These are phyloP conservation scores for Syzygium aromaticum DNA, from an alignment of 345 rosid genomes.

Conservation along the genomic window DNA sequence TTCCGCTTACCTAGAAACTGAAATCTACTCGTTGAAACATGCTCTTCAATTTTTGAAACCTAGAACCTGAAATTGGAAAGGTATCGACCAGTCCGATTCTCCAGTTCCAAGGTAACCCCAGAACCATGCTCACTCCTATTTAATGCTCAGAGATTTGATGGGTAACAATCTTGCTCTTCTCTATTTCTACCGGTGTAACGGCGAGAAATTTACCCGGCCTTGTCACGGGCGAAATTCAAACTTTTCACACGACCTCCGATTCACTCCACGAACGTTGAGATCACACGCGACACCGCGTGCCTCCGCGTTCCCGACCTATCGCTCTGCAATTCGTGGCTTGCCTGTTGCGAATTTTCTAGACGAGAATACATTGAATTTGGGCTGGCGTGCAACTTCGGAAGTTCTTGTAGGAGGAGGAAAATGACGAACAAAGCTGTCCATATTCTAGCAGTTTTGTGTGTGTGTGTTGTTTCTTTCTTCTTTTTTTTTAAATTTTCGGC, in stretches of 20 bases:
- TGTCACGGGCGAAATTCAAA: neutral
- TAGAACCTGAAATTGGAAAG: too few species aligned
- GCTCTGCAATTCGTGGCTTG: neutral
- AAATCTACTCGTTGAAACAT: too few species aligned
- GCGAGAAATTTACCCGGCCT: too few species aligned
- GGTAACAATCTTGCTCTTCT: too few species aligned
- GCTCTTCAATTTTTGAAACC: too few species aligned
- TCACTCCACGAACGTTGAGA: rapidly evolving
- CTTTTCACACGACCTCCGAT: rapidly evolving
- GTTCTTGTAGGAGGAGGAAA: neutral
- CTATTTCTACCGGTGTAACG: too few species aligned
- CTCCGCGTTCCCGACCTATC: too few species aligned
- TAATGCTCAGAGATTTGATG: too few species aligned
- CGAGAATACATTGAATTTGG: neutral
- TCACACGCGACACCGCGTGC: neutral
- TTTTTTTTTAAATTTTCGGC: neutral
- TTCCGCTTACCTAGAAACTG: too few species aligned
- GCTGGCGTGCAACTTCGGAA: neutral
- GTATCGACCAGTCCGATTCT: rapidly evolving
- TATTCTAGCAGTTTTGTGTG: neutral
- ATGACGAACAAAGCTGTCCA: neutral
- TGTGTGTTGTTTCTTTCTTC: neutral
- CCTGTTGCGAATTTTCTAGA: neutral
- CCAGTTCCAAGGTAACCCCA: too few species aligned
- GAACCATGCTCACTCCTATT: too few species aligned